A percentile compares a stretch with the other conserved stretches of the same genome.
Evolutionary conservation across 2,329 filamentous ascomycete genomes (phyloP).

Genomic region (Fusarium hainanense): DNA sequence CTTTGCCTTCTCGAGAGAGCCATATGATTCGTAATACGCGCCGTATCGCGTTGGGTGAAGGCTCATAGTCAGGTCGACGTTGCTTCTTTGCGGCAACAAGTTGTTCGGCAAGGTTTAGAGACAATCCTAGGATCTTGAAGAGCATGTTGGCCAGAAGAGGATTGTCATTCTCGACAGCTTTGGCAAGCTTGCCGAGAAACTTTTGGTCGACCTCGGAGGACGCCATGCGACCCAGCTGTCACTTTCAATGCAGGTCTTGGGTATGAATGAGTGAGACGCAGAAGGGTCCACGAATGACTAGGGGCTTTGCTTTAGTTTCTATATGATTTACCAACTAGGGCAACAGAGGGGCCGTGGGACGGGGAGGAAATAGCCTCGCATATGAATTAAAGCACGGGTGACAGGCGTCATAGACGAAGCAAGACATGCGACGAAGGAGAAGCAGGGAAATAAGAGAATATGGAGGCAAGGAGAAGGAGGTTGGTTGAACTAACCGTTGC

Average conservation of each 20-base stretch:
- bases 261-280: slow-evolving; percentile 29
- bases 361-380: slow-evolving; percentile 43
- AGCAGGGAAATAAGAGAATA: slow-evolving; percentile 38
- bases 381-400: slow-evolving; percentile 47
- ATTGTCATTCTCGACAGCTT: slow-evolving; percentile 80
- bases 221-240: slow-evolving; percentile 72
- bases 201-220: slow-evolving; percentile 98
- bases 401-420: slow-evolving; percentile 36
- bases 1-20: slow-evolving; percentile 90
- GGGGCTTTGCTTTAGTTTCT: slow-evolving; percentile 37
- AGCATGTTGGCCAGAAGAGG: slow-evolving; percentile 83
- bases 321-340: slow-evolving; percentile 39
- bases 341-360: slow-evolving; percentile 29
- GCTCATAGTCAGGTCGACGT: slow-evolving; percentile 81
- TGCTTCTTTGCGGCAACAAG: slow-evolving; percentile 85
- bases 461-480: slow-evolving; percentile 40
- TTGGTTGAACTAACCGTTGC: slow-evolving; percentile 44
- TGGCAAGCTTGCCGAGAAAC: slow-evolving; percentile 90
- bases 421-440: slow-evolving; percentile 36
- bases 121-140: slow-evolving; percentile 91
- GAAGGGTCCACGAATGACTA: slow-evolving; percentile 36
- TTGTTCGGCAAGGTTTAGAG: slow-evolving; percentile 86
- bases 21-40: slow-evolving; percentile 92
- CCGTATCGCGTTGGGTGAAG: slow-evolving; percentile 81
- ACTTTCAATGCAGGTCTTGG: slow-evolving; percentile 17